Conservation (phyloP, 2,329 filamentous ascomycete genomes). For the Penicillium sp. region DNA sequence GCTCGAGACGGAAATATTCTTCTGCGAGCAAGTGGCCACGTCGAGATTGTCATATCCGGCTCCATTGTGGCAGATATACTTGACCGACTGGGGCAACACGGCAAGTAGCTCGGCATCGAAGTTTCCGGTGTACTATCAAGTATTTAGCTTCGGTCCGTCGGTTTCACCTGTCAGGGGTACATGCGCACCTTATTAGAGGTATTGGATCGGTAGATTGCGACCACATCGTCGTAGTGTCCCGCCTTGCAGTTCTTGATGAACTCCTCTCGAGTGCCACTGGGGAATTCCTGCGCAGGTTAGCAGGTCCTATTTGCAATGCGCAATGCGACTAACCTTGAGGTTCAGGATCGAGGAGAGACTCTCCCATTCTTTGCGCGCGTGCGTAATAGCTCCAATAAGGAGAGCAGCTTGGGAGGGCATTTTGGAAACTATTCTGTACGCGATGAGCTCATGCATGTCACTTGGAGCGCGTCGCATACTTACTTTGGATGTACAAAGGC, state of each 20-base stretch:
- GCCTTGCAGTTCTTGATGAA: slow-evolving; percentile 57
- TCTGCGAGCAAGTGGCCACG: slow-evolving; percentile 53
- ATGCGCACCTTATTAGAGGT: slow-evolving; percentile 49
- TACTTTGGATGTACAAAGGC: background rate
- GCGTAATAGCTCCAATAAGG: slow-evolving; percentile 47
- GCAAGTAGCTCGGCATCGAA: slow-evolving; percentile 52
- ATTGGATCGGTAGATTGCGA: slow-evolving; percentile 61
- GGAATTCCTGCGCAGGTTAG: slow-evolving; percentile 47
- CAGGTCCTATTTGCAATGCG: background rate
- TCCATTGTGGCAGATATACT: slow-evolving; percentile 56
- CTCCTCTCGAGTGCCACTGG: slow-evolving; percentile 53
- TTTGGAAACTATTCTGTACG: slow-evolving; percentile 21
- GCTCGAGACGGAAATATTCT: slow-evolving; percentile 44
- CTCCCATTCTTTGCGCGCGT: slow-evolving; percentile 47
- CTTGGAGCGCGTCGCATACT: background rate
- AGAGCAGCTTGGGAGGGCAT: slow-evolving; percentile 43
- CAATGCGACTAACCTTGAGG: slow-evolving; percentile 39
- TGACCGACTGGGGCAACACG: slow-evolving; percentile 47
- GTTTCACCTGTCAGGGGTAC: background rate
- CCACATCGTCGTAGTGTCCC: slow-evolving; percentile 57
- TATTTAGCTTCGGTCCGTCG: background rate
- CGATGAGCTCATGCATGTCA: slow-evolving; percentile 11
- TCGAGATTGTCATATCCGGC: slow-evolving; percentile 65
- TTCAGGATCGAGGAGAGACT: slow-evolving; percentile 41
- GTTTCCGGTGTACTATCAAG: slow-evolving; percentile 42